These are phyloP conservation scores for Petasospora rhodanensis DNA, from an alignment of 1,139 yeast genomes.

Conservation along the genomic window DNA sequence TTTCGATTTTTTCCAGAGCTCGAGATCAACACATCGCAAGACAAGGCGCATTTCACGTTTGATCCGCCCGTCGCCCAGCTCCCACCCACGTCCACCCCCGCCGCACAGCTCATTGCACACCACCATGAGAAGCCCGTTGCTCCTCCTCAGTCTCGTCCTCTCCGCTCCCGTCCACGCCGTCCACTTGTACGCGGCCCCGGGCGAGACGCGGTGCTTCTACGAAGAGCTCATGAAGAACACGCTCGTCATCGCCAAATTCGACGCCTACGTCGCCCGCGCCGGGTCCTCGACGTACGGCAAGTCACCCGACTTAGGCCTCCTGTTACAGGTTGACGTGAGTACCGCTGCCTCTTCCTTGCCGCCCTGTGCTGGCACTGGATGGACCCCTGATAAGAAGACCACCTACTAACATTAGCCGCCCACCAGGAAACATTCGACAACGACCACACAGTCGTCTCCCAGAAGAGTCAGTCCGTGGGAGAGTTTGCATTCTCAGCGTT, in stretches of 20 bases:
- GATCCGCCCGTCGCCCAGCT: no score
- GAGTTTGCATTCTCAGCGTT: slow-evolving; percentile 59
- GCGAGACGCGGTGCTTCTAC: slow-evolving; percentile 45
- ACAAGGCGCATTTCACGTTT: no score
- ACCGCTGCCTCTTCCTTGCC: no score
- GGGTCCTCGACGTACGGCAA: no score
- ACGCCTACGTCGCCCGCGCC: slow-evolving; percentile 32
- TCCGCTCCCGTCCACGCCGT: slow-evolving; percentile 13
- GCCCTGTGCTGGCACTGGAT: no score
- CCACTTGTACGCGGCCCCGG: slow-evolving; percentile 30
- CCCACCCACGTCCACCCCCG: no score
- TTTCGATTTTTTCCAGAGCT: no score
- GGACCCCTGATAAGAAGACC: no score
- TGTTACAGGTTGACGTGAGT: slow-evolving; percentile 47
- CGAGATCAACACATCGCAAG: no score
- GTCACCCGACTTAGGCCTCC: slow-evolving; percentile 33
- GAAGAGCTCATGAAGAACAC: slow-evolving; percentile 49
- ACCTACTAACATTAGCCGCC: no score
- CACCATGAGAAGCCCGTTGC: no score
- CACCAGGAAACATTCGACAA: slow-evolving; percentile 53
- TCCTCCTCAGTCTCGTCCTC: neutral
- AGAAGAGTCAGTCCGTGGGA: slow-evolving; percentile 45
- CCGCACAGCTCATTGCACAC: no score
- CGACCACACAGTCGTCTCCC: slow-evolving; percentile 53
- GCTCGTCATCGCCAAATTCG: slow-evolving; percentile 43